Percentiles rank a stretch among this genome's conserved stretches.
Evolutionary conservation across 202 grass and related monocot species (phyloP).

Genomic region (Miscanthus sacchariflorus): DNA sequence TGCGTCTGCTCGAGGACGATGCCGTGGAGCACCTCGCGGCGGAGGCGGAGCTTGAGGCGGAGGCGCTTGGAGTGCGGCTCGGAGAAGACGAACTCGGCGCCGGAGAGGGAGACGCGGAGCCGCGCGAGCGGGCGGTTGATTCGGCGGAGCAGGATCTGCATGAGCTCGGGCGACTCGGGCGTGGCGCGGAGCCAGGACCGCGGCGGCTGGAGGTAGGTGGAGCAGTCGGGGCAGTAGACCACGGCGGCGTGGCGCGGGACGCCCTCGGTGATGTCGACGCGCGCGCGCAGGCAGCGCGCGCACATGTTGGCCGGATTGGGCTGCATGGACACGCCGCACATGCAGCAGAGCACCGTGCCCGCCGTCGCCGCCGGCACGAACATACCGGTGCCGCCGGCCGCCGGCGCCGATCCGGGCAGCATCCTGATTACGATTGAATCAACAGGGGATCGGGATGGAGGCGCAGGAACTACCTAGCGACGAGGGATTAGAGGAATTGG

Average conservation of each 20-base stretch:
- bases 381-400: slow-evolving; percentile 72
- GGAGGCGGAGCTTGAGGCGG: slow-evolving; percentile 86
- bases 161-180: slow-evolving; percentile 79
- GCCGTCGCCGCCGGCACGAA: slow-evolving; percentile 85
- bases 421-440: slow-evolving; percentile 28
- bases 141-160: slow-evolving; percentile 86
- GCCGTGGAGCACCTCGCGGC: slow-evolving; percentile 76
- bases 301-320: slow-evolving; percentile 97
- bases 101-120: slow-evolving; percentile 71
- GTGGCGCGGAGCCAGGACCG: slow-evolving; percentile 76
- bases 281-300: slow-evolving; percentile 75
- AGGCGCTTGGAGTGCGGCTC: slow-evolving; percentile 99
- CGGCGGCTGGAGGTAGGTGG: slow-evolving; percentile 85
- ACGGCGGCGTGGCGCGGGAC: slow-evolving; percentile 81
- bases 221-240: slow-evolving; percentile 88
- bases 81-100: slow-evolving; percentile 92
- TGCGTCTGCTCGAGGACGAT: slow-evolving; percentile 85
- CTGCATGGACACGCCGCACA: slow-evolving; percentile 83
- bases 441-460: background rate
- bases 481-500: background rate
- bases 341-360: slow-evolving; percentile 93
- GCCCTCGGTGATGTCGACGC: slow-evolving; percentile 89
- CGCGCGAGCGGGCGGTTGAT: slow-evolving; percentile 69
- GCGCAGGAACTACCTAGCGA: background rate
- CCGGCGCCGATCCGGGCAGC: slow-evolving; percentile 58